Evolutionary conservation across 1,284 basidiomycete species (phyloP).

Genomic region (Marasmius oreades): DNA sequence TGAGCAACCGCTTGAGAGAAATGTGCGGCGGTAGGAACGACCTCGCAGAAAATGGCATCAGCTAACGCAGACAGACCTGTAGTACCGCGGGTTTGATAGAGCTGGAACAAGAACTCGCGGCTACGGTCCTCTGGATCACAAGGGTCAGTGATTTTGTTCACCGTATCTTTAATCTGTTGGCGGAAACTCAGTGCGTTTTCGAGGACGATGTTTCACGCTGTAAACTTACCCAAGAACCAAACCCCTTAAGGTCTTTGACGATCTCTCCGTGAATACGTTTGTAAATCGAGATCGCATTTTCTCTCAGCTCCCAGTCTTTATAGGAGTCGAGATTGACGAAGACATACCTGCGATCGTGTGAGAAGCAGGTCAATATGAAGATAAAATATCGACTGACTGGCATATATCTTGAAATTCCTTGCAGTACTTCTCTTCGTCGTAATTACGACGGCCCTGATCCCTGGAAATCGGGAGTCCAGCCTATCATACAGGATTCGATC

Average conservation of each 20-base stretch:
- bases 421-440: slow-evolving; percentile 48
- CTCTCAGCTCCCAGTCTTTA: slow-evolving; percentile 57
- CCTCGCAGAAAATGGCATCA: slow-evolving; percentile 40
- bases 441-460: slow-evolving; percentile 40
- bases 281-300: slow-evolving; percentile 39
- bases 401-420: slow-evolving; percentile 51
- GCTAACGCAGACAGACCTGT: slow-evolving; percentile 32
- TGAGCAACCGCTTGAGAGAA: slow-evolving; percentile 56
- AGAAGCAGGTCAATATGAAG: not conserved
- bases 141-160: not conserved
- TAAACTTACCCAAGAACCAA: slow-evolving; percentile 14
- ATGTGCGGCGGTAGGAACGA: slow-evolving; percentile 46
- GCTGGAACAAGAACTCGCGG: slow-evolving; percentile 21
- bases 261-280: slow-evolving; percentile 38
- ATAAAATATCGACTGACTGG: slow-evolving; percentile 35
- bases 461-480: slow-evolving; percentile 62
- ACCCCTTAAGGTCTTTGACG: slow-evolving; percentile 34
- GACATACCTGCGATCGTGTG: slow-evolving; percentile 44
- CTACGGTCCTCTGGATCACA: not conserved
- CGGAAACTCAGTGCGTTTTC: not conserved
- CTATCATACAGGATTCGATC: slow-evolving; percentile 16
- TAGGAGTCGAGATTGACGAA: slow-evolving; percentile 54
- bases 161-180: slow-evolving; percentile 2
- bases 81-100: slow-evolving; percentile 16
- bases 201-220: not conserved